Evolutionary conservation across 129 eudicot genomes (phyloP), one percentile per base, ranked within the genome.

Genomic region (Flaveria bidentis): DNA sequence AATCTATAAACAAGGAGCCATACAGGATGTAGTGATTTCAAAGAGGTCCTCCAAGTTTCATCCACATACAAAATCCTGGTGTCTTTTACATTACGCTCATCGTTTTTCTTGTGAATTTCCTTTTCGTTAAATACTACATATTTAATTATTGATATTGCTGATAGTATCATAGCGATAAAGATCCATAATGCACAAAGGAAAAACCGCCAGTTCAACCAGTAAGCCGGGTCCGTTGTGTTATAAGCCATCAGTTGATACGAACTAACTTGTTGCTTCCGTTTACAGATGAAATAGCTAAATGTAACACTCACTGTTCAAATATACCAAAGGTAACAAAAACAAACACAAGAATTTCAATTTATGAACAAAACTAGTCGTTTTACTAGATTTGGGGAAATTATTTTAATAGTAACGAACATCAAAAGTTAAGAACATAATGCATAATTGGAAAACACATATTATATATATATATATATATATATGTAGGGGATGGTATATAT

Each of bases 171-270:
- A 30, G 85, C 72, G 14, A 69, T 41, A 51, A 87, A 53, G 73
- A 95, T 42, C 88, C 88, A 91, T 77, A 86, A 50, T 77, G 90
- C 97, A 82, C 94, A 91, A 23, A 91, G 79, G 52, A 87, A 84
- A 86, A 95, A 85, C 80, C 97, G 83, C 97, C 97, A 91, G 82
- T 89, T 95, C 82, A 91, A 80, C 97, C 99, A 95, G 80, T 91
- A 91, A 80, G 87, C 80, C 4, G 57, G 85, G 79, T 74, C 55
- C 17, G 88, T 87, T 13, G 96, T 79, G 62, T 85, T 87, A 67
- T 26, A 75, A 42, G 80, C 70, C 90, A 87, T 89, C 52, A 79
- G 76, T 28, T 30, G 63, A 75, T 77, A 41, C 80, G 82, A 80
- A 23, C 44, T 51, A 51, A 72, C 58, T 63, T 23, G 9, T 30